Evolutionary conservation across 2,329 filamentous ascomycete genomes (phyloP), one percentile per base, ranked within the genome.

Genomic region (Trichoderma sp.): DNA sequence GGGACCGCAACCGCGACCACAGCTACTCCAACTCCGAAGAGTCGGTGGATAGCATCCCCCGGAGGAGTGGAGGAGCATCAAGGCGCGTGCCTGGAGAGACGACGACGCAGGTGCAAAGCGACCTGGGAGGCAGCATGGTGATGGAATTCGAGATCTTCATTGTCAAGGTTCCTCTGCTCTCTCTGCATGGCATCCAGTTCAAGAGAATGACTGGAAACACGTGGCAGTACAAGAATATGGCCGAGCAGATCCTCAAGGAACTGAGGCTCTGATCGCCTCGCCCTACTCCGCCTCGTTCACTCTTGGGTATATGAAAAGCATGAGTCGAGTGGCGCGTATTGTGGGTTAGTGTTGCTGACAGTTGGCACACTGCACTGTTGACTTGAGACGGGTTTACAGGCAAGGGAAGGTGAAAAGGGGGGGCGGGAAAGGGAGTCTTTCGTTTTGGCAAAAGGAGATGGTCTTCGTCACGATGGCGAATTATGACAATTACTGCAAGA

Each of bases 171-270:
- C 95, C 95, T 14, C 81, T 99, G 59, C 87, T 99, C 67, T 93
- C 90, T 48, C 80, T 99, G 65, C 94, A 99, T 74, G 95, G 95
- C 56, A 93, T 99, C 67, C 95, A 98, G 76, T 99, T 99, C 82
- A 99, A 99, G 83, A 93, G 95, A 75, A 89, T 98, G 70, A 87
- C 91, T 65, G 94, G 95, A 43, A 94, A 96, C 66, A 98, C 95
- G 66, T 98, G 94, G 93, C 93, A 97, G 77, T 99, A 96, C 80
- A 97, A 97, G 82, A 94, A 92, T 74, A 96, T 98, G 93, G 95
- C 95, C 43, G 93, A 97, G 78, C 93, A 93, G 72, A 97, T 99
- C 72, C 81, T 99, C 71, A 88, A 90, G 74, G 93, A 95, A 76
- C 80, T 99, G 70, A 88, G 88, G 74, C 84, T 98, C 68, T 97